A percentile compares a stretch with the other conserved stretches of the same genome.
Conservation (phyloP, 441 rosid genomes). For the Arabidopsis hybrid region DNA sequence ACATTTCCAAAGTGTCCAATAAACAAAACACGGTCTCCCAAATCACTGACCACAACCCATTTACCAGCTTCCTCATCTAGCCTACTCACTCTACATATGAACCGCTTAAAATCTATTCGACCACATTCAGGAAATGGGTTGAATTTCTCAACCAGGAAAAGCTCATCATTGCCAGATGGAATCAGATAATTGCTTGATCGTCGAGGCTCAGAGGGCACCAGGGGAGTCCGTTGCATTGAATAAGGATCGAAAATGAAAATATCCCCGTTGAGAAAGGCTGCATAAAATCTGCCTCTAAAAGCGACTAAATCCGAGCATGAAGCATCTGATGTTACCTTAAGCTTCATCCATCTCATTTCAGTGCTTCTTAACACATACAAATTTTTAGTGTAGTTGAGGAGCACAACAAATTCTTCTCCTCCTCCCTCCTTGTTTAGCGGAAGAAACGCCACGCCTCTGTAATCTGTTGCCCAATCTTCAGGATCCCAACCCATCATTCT, state of each 20-base stretch:
- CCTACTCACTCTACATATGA: not conserved
- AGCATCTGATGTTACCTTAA: not conserved
- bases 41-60: not conserved
- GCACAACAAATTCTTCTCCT: slow-evolving; percentile 9
- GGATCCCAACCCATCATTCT: not conserved
- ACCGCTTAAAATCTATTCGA: not conserved
- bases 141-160: slow-evolving; percentile 11
- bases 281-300: slow-evolving; percentile 25
- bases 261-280: not conserved
- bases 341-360: slow-evolving; percentile 14
- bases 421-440: slow-evolving; percentile 15
- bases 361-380: slow-evolving; percentile 3
- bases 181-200: not conserved
- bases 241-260: slow-evolving; percentile 4
- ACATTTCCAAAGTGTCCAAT: not conserved
- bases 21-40: slow-evolving; percentile 20
- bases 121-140: not conserved
- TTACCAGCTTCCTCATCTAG: slow-evolving; percentile 20
- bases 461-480: not conserved
- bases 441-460: not conserved
- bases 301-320: not conserved
- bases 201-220: not conserved
- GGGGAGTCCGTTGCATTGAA: not conserved
- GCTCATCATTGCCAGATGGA: slow-evolving; percentile 15
- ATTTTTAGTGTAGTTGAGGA: not conserved